Percentiles rank a stretch among this genome's conserved stretches.
Conservation (phyloP, 2,329 filamentous ascomycete genomes). For the Beauveria sp. region DNA sequence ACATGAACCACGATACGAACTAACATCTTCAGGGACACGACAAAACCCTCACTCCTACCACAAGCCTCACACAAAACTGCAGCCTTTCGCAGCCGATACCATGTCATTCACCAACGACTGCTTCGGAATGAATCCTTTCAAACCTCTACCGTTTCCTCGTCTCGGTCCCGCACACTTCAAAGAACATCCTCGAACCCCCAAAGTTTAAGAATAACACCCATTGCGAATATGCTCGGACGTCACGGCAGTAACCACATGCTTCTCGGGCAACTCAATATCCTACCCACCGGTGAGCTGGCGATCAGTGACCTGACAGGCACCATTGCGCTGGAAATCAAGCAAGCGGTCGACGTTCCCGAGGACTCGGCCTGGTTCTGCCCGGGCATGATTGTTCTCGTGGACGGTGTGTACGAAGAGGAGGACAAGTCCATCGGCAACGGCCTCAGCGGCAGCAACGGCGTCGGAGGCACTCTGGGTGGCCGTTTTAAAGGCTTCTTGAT, state of each 20-base stretch:
- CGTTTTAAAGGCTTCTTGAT: conserved; percentile 87
- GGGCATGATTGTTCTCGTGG: conserved; percentile 91
- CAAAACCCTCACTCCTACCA: conserved; percentile 66
- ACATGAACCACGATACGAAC: background rate
- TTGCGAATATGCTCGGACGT: conserved; percentile 67
- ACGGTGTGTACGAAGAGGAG: conserved; percentile 95
- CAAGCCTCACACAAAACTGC: conserved; percentile 72
- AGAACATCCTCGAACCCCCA: conserved; percentile 57
- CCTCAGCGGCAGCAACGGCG: conserved; percentile 68
- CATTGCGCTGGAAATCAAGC: conserved; percentile 73
- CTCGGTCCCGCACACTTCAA: conserved; percentile 45
- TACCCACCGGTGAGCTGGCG: conserved; percentile 74
- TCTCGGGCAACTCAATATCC: conserved; percentile 71
- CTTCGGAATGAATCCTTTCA: conserved; percentile 92
- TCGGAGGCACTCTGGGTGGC: conserved; percentile 87
- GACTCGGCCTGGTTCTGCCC: conserved; percentile 88
- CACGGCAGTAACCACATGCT: conserved; percentile 80
- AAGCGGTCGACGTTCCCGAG: conserved; percentile 74
- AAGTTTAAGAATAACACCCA: conserved; percentile 81
- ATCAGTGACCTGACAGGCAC: conserved; percentile 84
- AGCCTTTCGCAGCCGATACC: conserved; percentile 83
- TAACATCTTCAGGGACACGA: conserved; percentile 42
- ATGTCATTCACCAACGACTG: conserved; percentile 85
- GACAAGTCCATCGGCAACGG: conserved; percentile 62
- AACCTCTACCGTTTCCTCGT: conserved; percentile 63